Conservation (phyloP, 129 eudicot species). For the Deinandra increscens region DNA sequence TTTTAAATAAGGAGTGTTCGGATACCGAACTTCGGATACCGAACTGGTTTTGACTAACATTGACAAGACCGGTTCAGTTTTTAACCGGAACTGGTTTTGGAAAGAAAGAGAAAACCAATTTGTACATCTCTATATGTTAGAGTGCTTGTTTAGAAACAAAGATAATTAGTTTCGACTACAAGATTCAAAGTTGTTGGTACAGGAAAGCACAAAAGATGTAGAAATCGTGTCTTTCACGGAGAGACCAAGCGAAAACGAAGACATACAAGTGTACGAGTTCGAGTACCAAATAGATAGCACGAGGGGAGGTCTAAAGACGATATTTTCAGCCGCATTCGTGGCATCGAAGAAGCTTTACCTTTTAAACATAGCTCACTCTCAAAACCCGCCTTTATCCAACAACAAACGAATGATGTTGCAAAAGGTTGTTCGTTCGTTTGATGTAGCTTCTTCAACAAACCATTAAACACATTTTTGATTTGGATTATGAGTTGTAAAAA, state of each 20-base stretch:
- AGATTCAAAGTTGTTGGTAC: conserved; percentile 2
- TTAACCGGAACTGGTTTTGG: no score
- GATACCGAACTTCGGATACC: no score
- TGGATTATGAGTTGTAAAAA: not conserved
- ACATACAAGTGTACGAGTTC: conserved; percentile 68
- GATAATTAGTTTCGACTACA: not conserved
- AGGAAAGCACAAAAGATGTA: conserved; percentile 94
- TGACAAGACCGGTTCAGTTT: no score
- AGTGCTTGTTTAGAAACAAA: no score
- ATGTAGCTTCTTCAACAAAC: conserved; percentile 22
- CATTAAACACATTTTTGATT: not conserved
- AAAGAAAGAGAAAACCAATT: no score
- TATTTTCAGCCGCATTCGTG: conserved; percentile 86
- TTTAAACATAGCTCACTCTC: conserved; percentile 72
- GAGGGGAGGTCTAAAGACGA: conserved; percentile 83
- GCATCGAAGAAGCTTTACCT: conserved; percentile 76
- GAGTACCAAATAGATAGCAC: conserved; percentile 86
- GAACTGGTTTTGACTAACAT: no score
- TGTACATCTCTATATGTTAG: no score
- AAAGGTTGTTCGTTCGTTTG: conserved; percentile 83
- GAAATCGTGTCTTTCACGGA: conserved; percentile 58
- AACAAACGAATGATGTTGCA: conserved; percentile 49
- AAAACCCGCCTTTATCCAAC: conserved; percentile 56
- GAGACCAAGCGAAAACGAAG: conserved; percentile 51
- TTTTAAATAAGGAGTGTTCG: no score